Evolutionary conservation across 2,329 filamentous ascomycete species (phyloP).

Genomic region (Cladophialophora carrionii): DNA sequence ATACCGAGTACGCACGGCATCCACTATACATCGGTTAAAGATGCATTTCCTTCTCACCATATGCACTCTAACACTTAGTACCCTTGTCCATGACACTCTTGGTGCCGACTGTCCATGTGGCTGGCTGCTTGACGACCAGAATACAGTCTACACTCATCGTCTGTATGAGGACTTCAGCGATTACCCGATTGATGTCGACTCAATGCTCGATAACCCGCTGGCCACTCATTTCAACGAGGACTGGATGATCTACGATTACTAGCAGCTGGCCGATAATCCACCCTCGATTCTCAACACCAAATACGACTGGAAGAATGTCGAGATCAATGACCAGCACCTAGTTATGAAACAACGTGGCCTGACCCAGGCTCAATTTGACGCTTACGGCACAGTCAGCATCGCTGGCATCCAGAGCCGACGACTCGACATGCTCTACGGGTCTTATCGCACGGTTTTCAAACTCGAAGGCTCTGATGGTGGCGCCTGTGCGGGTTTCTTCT

Average conservation of each 20-base stretch:
- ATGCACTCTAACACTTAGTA: slow-evolving; percentile 13
- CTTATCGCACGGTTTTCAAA: slow-evolving; percentile 40
- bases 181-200: slow-evolving; percentile 31
- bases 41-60: slow-evolving; percentile 20
- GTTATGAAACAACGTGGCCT: slow-evolving; percentile 39
- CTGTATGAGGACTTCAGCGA: slow-evolving; percentile 39
- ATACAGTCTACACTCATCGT: slow-evolving; percentile 39
- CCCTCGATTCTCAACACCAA: slow-evolving; percentile 38
- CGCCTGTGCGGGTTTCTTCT: slow-evolving; percentile 41
- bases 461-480: slow-evolving; percentile 39
- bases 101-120: slow-evolving; percentile 31
- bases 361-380: slow-evolving; percentile 30
- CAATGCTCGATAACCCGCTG: slow-evolving; percentile 30
- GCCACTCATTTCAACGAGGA: slow-evolving; percentile 35
- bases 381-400: slow-evolving; percentile 38
- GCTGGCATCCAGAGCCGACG: slow-evolving; percentile 38
- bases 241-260: slow-evolving; percentile 41
- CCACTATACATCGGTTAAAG: slow-evolving; percentile 11
- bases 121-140: slow-evolving; percentile 32
- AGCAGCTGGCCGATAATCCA: slow-evolving; percentile 36
- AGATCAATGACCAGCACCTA: slow-evolving; percentile 38
- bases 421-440: slow-evolving; percentile 39
- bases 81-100: neutral
- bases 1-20: neutral
- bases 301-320: slow-evolving; percentile 39